Evolutionary conservation across 2,329 filamentous ascomycete genomes (phyloP).

Genomic region (Emmonsia crescens): DNA sequence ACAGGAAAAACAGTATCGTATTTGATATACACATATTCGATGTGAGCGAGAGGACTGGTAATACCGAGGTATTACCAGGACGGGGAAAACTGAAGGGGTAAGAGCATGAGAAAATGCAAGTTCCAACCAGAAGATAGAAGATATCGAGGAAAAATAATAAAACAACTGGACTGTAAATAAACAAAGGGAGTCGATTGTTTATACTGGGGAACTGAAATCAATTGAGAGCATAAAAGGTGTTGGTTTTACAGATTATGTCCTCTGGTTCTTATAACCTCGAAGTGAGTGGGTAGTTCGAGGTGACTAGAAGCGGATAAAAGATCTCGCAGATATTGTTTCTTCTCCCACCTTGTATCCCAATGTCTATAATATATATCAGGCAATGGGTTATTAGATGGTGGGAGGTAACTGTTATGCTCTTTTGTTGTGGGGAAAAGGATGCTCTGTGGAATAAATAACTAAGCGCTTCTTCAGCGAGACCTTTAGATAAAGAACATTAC

Average conservation of each 20-base stretch:
- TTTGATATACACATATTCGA: neutral
- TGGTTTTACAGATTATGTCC: neutral
- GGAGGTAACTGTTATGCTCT: slow-evolving; percentile 36
- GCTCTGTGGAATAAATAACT: neutral
- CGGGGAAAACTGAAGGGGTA: neutral
- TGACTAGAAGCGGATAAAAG: neutral
- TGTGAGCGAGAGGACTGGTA: neutral
- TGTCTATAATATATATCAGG: slow-evolving; percentile 40
- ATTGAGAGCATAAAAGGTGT: neutral
- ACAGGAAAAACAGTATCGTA: slow-evolving; percentile 1
- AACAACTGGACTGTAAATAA: neutral
- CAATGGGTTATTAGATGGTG: slow-evolving; percentile 60
- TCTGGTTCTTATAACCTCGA: slow-evolving; percentile 1
- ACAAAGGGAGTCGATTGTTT: neutral
- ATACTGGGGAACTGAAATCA: neutral
- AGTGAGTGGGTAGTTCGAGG: neutral
- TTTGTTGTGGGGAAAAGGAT: neutral
- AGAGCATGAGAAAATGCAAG: neutral
- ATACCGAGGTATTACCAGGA: slow-evolving; percentile 8
- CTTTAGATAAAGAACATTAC: neutral
- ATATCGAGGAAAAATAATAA: neutral
- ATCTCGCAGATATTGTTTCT: slow-evolving; percentile 37
- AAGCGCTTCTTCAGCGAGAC: neutral
- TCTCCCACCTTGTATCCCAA: slow-evolving; percentile 62
- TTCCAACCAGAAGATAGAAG: neutral